A percentile compares a stretch with the other conserved stretches of the same genome.
Conservation (phyloP, 257 asterid genomes). For the Perilla frutescens region DNA sequence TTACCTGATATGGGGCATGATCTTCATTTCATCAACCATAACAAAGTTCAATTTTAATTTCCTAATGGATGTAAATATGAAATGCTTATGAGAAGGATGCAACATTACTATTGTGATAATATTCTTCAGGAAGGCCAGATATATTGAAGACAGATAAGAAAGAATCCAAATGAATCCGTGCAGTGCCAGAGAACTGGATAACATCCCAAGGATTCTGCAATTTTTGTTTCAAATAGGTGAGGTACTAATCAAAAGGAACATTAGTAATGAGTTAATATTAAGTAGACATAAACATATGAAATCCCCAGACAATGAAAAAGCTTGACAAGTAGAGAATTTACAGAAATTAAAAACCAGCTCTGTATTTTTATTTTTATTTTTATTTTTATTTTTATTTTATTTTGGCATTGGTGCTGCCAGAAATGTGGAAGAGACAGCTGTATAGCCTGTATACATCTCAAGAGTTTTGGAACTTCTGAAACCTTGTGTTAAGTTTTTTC, state of each 20-base stretch:
- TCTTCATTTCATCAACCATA: slow-evolving; percentile 35
- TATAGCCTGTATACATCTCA: neutral
- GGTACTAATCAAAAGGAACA: slow-evolving; percentile 16
- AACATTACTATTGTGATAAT: slow-evolving; percentile 77
- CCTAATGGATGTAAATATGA: neutral
- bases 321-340: neutral
- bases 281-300: slow-evolving; percentile 14
- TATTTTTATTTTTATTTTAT: slow-evolving; percentile 36
- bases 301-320: slow-evolving; percentile 2
- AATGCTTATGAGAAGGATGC: slow-evolving; percentile 32
- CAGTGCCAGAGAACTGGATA: slow-evolving; percentile 78
- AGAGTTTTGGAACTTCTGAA: neutral
- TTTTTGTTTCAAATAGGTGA: slow-evolving; percentile 34
- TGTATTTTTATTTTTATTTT: neutral
- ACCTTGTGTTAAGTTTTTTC: neutral
- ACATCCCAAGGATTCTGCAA: slow-evolving; percentile 99
- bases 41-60: slow-evolving; percentile 19
- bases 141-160: slow-evolving; percentile 91
- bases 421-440: slow-evolving; percentile 10
- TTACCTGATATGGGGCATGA: slow-evolving; percentile 59
- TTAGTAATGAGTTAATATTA: slow-evolving; percentile 17
- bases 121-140: slow-evolving; percentile 88
- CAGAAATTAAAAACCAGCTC: slow-evolving; percentile 3
- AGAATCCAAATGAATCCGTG: slow-evolving; percentile 78
- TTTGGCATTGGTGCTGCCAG: neutral